A percentile compares a stretch with the other conserved stretches of the same genome.
phyloP scores from a whole-genome alignment of 108 stramenopile species.

The Cylindrotheca fusiformis region DNA sequence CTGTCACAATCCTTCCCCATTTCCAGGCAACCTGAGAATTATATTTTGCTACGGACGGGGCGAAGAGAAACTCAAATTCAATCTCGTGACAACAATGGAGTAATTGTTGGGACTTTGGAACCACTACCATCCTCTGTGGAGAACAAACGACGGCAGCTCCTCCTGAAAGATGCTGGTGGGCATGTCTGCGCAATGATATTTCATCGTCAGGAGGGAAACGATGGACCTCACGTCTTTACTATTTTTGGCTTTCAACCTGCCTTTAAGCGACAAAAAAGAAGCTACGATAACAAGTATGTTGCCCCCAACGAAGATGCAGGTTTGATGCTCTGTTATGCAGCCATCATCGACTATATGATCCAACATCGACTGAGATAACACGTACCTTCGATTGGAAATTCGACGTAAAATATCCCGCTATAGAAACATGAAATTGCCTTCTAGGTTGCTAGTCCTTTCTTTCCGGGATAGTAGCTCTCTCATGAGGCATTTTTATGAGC shows the following conservation, averaged over 20 bases:
- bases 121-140: too few species aligned
- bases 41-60: not conserved
- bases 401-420: not conserved
- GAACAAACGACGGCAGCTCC: not conserved
- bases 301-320: not conserved
- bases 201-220: not conserved
- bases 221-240: not conserved
- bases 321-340: not conserved
- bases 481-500: too few species aligned
- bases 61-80: not conserved
- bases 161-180: not conserved
- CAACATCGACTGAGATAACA: not conserved
- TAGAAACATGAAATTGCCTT: not conserved
- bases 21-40: not conserved
- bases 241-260: not conserved
- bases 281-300: not conserved
- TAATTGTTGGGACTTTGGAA: not conserved
- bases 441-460: not conserved
- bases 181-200: not conserved
- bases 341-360: not conserved
- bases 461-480: too few species aligned
- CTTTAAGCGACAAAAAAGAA: not conserved
- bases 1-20: not conserved
- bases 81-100: not conserved
- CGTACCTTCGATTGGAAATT: not conserved